These are phyloP conservation scores for Scolecobasidium constrictum DNA, from an alignment of 2,329 filamentous ascomycete genomes.

Conservation along the genomic window DNA sequence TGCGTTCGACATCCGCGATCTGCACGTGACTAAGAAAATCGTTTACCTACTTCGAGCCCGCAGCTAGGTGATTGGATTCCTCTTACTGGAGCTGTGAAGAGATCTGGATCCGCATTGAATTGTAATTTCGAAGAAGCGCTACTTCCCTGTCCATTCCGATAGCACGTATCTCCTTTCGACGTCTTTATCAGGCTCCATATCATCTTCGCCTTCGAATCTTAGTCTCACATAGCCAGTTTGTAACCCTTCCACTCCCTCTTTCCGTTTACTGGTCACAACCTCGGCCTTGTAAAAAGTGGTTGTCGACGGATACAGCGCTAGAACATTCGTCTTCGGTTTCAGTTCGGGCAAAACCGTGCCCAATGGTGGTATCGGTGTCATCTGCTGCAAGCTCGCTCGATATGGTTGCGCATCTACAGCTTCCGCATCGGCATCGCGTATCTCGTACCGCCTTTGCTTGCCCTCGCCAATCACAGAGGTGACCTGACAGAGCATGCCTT, in stretches of 20 bases:
- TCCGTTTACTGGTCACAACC: conserved; percentile 32
- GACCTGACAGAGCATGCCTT: conserved; percentile 40
- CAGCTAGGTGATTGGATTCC: too few species aligned
- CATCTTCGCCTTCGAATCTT: conserved; percentile 39
- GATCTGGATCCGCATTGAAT: too few species aligned
- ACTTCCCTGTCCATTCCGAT: conserved; percentile 9
- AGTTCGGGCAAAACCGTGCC: conserved; percentile 32
- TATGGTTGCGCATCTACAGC: conserved; percentile 26
- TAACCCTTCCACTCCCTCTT: conserved; percentile 12
- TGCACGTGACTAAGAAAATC: too few species aligned
- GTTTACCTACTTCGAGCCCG: too few species aligned
- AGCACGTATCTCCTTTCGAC: conserved; percentile 41
- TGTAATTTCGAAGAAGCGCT: too few species aligned
- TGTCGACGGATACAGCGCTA: conserved; percentile 40
- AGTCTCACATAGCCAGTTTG: conserved; percentile 25
- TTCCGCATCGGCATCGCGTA: conserved; percentile 38
- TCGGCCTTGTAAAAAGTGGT: conserved; percentile 45
- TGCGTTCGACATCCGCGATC: too few species aligned
- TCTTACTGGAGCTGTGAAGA: too few species aligned
- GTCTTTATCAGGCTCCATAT: conserved; percentile 32
- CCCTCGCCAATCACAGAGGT: conserved; percentile 42
- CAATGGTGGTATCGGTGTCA: conserved; percentile 33
- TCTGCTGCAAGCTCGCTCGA: conserved; percentile 35
- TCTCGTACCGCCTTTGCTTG: conserved; percentile 41
- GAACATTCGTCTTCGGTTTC: conserved; percentile 29